phyloP scores from a whole-genome alignment of 768 basidiomycete genomes.

The Cyclocybe cylindracea region DNA sequence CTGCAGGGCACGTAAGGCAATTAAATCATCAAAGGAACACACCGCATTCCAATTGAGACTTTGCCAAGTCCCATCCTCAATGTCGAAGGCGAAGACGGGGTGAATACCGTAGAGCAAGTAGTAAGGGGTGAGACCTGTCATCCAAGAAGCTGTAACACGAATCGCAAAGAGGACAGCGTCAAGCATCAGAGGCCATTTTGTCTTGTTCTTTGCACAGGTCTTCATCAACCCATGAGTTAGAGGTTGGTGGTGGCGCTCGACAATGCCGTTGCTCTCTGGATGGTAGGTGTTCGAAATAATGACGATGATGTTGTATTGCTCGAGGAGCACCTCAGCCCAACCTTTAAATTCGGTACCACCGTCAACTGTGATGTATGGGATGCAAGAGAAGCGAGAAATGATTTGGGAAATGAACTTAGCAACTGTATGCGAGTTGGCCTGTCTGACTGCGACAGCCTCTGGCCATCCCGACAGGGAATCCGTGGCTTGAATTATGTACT shows the following conservation, averaged over 20 bases:
- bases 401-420: slow-evolving; percentile 32
- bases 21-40: slow-evolving; percentile 20
- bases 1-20: slow-evolving; percentile 22
- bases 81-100: slow-evolving; percentile 27
- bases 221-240: slow-evolving; percentile 20
- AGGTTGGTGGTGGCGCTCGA: slow-evolving; percentile 28
- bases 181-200: slow-evolving; percentile 27
- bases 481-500: slow-evolving; percentile 26
- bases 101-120: slow-evolving; percentile 30
- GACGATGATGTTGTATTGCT: slow-evolving; percentile 22
- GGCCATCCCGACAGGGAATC: slow-evolving; percentile 22
- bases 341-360: slow-evolving; percentile 31
- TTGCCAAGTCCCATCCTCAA: slow-evolving; percentile 28
- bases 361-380: slow-evolving; percentile 23
- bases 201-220: slow-evolving; percentile 16
- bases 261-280: slow-evolving; percentile 29
- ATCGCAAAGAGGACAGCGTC: slow-evolving; percentile 25
- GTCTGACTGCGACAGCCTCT: slow-evolving; percentile 14
- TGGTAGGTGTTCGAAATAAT: slow-evolving; percentile 30
- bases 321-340: slow-evolving; percentile 18
- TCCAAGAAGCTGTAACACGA: slow-evolving; percentile 18
- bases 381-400: slow-evolving; percentile 21
- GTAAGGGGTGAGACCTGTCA: slow-evolving; percentile 32
- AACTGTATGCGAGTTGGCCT: slow-evolving; percentile 10
- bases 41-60: slow-evolving; percentile 24